Evolutionary conservation across 306 rosid genomes (phyloP).

Genomic region (Rosa multiflora): DNA sequence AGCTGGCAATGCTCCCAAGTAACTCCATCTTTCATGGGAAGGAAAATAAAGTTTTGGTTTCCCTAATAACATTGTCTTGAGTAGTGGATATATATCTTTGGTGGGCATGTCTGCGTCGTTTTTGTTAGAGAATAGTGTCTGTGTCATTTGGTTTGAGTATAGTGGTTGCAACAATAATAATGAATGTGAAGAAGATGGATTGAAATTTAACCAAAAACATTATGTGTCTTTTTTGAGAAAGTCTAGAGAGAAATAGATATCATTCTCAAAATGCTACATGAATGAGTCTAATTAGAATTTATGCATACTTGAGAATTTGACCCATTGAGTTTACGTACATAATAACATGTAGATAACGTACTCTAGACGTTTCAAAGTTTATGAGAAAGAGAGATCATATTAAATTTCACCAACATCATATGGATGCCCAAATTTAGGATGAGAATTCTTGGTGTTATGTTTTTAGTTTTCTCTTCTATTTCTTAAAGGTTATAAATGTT

Average conservation of each 20-base stretch:
- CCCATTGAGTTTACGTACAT: background rate
- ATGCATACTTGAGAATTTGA: background rate
- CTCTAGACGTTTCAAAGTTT: background rate
- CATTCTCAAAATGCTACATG: too few species aligned
- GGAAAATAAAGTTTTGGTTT: background rate
- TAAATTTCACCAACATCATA: background rate
- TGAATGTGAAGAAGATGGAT: background rate
- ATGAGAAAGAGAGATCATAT: background rate
- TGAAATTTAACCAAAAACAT: background rate
- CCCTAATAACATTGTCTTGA: background rate
- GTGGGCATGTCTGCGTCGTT: background rate
- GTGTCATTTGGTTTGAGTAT: too few species aligned
- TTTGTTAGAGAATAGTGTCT: background rate
- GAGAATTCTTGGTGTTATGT: background rate
- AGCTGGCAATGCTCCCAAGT: constrained; percentile 5
- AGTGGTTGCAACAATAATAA: background rate
- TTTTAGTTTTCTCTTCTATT: background rate
- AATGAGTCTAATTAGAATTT: too few species aligned
- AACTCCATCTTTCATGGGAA: background rate
- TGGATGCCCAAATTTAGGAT: too few species aligned
- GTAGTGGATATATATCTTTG: background rate
- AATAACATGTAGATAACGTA: background rate
- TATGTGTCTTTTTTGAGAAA: background rate
- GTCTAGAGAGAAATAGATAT: too few species aligned
- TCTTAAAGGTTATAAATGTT: background rate